Percentiles rank a stretch among this genome's conserved stretches.
These are phyloP conservation scores for Meyerozyma carpophila DNA, from an alignment of 1,139 yeast species.

Conservation along the genomic window DNA sequence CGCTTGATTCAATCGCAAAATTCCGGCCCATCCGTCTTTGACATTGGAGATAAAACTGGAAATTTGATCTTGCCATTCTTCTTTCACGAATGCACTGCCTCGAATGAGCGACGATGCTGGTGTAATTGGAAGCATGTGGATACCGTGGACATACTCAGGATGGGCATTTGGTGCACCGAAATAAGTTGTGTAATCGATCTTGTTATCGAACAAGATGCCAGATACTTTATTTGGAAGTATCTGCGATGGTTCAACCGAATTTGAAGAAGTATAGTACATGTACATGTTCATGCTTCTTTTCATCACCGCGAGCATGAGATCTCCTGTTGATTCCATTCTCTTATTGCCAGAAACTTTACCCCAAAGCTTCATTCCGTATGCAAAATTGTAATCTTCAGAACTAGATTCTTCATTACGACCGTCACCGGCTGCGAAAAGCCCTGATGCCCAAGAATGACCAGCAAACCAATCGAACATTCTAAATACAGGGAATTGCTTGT, in stretches of 20 bases:
- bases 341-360: constrained; percentile 62
- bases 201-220: constrained; percentile 81
- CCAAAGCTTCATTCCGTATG: constrained; percentile 81
- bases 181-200: constrained; percentile 86
- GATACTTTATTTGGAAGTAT: constrained; percentile 62
- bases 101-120: constrained; percentile 82
- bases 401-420: constrained; percentile 80
- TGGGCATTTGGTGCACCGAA: constrained; percentile 57
- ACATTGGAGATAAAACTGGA: constrained; percentile 47
- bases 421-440: constrained; percentile 62
- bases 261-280: constrained; percentile 52
- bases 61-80: constrained; percentile 72
- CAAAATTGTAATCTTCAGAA: constrained; percentile 76
- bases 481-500: constrained; percentile 66
- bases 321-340: constrained; percentile 69
- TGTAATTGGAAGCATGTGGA: constrained; percentile 89
- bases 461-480: constrained; percentile 76
- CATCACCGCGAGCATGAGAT: constrained; percentile 65
- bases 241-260: constrained; percentile 53
- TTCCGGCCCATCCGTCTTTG: constrained; percentile 84
- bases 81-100: constrained; percentile 58
- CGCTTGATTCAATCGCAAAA: constrained; percentile 74
- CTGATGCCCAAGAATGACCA: constrained; percentile 87
- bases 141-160: constrained; percentile 86
- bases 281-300: constrained; percentile 58